Percentiles rank a stretch among this genome's conserved stretches.
These are phyloP conservation scores for Candida dendrica DNA, from an alignment of 805 yeast genomes.

Conservation along the genomic window DNA sequence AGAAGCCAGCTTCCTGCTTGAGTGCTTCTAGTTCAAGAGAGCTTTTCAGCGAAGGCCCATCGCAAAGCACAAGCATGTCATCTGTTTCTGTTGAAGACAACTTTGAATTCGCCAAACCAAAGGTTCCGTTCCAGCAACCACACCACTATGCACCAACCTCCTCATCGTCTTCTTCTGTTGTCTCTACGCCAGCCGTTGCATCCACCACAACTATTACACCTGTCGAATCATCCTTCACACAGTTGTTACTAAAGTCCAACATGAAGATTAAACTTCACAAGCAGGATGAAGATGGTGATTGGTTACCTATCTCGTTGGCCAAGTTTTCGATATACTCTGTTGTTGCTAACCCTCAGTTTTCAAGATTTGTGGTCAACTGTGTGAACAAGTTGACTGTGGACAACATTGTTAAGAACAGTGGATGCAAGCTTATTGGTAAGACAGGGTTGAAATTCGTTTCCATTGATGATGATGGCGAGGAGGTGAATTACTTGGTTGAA, in stretches of 20 bases:
- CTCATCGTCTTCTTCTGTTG: too few species aligned
- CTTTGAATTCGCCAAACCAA: constrained; percentile 3
- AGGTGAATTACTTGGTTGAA: constrained; percentile 15
- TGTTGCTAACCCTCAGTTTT: constrained; percentile 13
- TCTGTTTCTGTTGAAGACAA: constrained; percentile 6
- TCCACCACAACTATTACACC: background rate
- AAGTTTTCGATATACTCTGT: constrained; percentile 13
- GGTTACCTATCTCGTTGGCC: constrained; percentile 20
- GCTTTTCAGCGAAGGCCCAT: constrained; percentile 14
- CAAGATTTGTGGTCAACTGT: constrained; percentile 11
- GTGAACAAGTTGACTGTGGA: constrained; percentile 1
- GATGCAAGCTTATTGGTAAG: constrained; percentile 15
- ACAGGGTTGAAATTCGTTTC: constrained; percentile 14
- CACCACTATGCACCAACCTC: background rate
- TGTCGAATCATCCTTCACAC: constrained; percentile 2
- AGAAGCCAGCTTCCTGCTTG: background rate
- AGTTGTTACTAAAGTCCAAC: constrained; percentile 12
- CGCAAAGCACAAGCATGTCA: constrained; percentile 19
- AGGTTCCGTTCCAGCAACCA: background rate
- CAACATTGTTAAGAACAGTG: constrained; percentile 10
- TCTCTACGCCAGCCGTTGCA: constrained; percentile 2
- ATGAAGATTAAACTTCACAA: constrained; percentile 18
- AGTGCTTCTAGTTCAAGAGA: constrained; percentile 5
- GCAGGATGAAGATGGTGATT: constrained; percentile 16
- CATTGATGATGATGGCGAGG: constrained; percentile 14